These are phyloP conservation scores for Neofusicoccum sp. DNA, from an alignment of 2,329 filamentous ascomycete species.

Conservation along the genomic window DNA sequence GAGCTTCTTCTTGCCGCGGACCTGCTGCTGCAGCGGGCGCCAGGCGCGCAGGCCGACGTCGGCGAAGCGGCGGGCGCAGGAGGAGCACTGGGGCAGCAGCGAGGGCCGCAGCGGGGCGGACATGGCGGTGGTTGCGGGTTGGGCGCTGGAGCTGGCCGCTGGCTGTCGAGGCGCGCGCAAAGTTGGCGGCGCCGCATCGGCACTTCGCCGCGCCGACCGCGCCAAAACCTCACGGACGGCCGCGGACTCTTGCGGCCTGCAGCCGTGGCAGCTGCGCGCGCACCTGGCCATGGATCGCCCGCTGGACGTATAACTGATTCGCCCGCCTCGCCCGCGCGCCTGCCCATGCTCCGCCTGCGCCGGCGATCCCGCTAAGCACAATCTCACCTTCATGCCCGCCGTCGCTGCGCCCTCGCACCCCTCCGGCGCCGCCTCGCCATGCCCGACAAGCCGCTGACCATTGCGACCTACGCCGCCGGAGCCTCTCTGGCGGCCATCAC, in stretches of 20 bases:
- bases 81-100: constrained; percentile 42
- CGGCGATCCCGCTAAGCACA: constrained; percentile 1
- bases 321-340: constrained; percentile 5
- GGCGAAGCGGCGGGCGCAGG: constrained; percentile 39
- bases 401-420: background rate
- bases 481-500: constrained; percentile 94
- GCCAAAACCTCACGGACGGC: constrained; percentile 17
- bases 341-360: constrained; percentile 2
- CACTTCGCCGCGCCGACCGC: constrained; percentile 2
- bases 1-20: constrained; percentile 48
- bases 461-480: constrained; percentile 91
- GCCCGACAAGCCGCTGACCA: constrained; percentile 80
- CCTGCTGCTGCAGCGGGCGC: constrained; percentile 37
- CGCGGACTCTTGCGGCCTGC: constrained; percentile 1
- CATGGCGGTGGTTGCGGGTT: constrained; percentile 31
- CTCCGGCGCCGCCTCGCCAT: constrained; percentile 49
- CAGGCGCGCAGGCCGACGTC: constrained; percentile 32
- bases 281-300: constrained; percentile 7
- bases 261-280: background rate
- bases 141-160: background rate
- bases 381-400: constrained; percentile 19
- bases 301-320: constrained; percentile 1
- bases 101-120: constrained; percentile 34
- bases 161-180: background rate
- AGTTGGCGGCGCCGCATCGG: background rate